Percentiles rank a stretch among this genome's conserved stretches.
phyloP scores from a whole-genome alignment of 192 early-diverging fungal species.

The Chytriomyces hyalinus region DNA sequence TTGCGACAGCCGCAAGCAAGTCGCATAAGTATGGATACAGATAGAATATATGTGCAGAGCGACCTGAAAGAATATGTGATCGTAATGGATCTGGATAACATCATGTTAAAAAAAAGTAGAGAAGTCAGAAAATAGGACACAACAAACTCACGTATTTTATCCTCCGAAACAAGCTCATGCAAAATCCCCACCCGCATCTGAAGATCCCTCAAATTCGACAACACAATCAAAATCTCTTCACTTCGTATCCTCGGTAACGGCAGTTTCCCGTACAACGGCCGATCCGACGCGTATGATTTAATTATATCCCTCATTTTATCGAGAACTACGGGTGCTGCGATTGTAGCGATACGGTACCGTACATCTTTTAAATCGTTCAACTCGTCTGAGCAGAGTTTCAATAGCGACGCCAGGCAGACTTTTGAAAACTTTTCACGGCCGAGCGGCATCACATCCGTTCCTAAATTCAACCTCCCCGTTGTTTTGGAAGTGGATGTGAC shows the following conservation, averaged over 20 bases:
- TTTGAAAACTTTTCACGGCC: slow-evolving; percentile 72
- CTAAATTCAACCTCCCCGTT: slow-evolving; percentile 1
- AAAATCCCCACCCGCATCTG: slow-evolving; percentile 55
- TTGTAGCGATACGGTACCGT: slow-evolving; percentile 64
- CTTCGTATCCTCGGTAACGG: slow-evolving; percentile 74
- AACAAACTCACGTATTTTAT: slow-evolving; percentile 46
- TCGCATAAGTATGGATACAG: slow-evolving; percentile 71
- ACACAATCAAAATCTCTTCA: slow-evolving; percentile 61
- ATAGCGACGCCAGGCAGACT: slow-evolving; percentile 65
- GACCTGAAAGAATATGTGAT: slow-evolving; percentile 60
- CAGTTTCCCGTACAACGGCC: slow-evolving; percentile 67
- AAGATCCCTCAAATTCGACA: slow-evolving; percentile 57
- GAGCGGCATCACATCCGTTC: slow-evolving; percentile 62
- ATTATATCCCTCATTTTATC: slow-evolving; percentile 66
- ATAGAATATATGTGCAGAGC: slow-evolving; percentile 70
- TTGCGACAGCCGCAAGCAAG: slow-evolving; percentile 40
- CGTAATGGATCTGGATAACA: slow-evolving; percentile 49
- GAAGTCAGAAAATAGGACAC: neutral
- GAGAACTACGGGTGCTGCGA: slow-evolving; percentile 65
- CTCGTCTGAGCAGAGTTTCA: slow-evolving; percentile 65
- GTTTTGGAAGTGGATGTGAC: neutral
- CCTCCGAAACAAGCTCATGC: slow-evolving; percentile 36
- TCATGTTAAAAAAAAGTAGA: neutral
- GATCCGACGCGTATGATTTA: slow-evolving; percentile 66
- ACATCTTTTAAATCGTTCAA: slow-evolving; percentile 49